Conservation (phyloP, 306 rosid species). For the Citrullus amarus region DNA sequence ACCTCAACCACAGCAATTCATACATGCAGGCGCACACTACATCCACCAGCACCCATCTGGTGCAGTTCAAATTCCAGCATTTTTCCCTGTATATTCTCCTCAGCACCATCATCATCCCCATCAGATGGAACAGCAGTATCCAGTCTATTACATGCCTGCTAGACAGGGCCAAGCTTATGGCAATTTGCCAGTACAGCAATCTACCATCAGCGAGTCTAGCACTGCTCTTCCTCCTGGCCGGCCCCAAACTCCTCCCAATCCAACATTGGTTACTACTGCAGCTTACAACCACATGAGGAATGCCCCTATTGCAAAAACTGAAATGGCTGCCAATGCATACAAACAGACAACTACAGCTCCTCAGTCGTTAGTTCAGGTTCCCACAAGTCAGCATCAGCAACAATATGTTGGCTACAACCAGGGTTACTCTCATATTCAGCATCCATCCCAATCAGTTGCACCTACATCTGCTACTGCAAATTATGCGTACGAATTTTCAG, state of each 20-base stretch:
- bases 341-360: slow-evolving; percentile 49
- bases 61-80: slow-evolving; percentile 39
- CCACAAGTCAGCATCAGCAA: slow-evolving; percentile 69
- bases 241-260: slow-evolving; percentile 48
- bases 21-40: slow-evolving; percentile 63
- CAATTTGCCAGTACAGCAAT: slow-evolving; percentile 52
- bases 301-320: slow-evolving; percentile 51
- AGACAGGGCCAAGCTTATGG: slow-evolving; percentile 64
- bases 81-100: slow-evolving; percentile 74
- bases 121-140: slow-evolving; percentile 65
- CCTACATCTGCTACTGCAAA: slow-evolving; percentile 36
- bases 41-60: slow-evolving; percentile 56
- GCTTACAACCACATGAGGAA: slow-evolving; percentile 52
- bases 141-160: slow-evolving; percentile 60
- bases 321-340: slow-evolving; percentile 51
- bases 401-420: slow-evolving; percentile 34
- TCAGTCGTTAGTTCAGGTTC: slow-evolving; percentile 58
- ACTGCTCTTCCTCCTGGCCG: slow-evolving; percentile 33
- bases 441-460: slow-evolving; percentile 69
- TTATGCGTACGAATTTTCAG: slow-evolving; percentile 57
- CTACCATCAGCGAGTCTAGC: slow-evolving; percentile 46
- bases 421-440: slow-evolving; percentile 63
- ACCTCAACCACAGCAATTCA: slow-evolving; percentile 35
- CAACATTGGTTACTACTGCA: slow-evolving; percentile 33
- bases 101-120: slow-evolving; percentile 60